Evolutionary conservation across 768 basidiomycete genomes (phyloP), one percentile per base, ranked within the genome.

Genomic region (Kwoniella heveanensis): DNA sequence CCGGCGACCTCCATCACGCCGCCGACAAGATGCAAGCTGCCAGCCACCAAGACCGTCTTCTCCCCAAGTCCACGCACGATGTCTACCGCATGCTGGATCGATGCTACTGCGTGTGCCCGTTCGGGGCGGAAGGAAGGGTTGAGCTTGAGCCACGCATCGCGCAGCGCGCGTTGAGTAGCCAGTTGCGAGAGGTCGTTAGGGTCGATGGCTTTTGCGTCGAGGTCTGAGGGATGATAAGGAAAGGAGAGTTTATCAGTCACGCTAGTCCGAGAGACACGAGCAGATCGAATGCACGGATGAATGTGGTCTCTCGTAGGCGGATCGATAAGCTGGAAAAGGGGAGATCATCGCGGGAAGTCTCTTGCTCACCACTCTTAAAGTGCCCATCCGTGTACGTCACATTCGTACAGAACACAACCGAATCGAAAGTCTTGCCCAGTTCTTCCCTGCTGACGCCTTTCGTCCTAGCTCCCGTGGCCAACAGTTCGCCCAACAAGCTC

Each of bases 341-440:
- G 32, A 6, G 32, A 36, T n/a, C n/a, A n/a, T n/a, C n/a, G n/a
- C n/a, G 32, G 27, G 54, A 39, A 39, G 7, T 8, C 32, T 30
- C 73, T 19, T 21, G 74, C 85, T 77, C 70, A 92, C 95, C 95
- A 55, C 90, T 90, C 82, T 97, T 98, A 77, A 87, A 97, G 30
- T 84, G 83, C 0, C 96, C 96, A 66, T 91, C 88, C 1, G 86
- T 84, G 74, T 95, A 99, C 0, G 96, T 99, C 30, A 96, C 90
- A 78, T 98, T 99, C 52, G 92, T 88, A 80, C 94, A 98, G 80
- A 99, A 98, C 50, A 98, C 86, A 61, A 94, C 90, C 54, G 88
- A 85, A 73, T 91, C 85, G 69, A 96, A 96, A 72, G 27, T 49
- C 54, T 60, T 55, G 12, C 67, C 74, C 32, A 74, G 59, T 24